A percentile compares a stretch with the other conserved stretches of the same genome.
Evolutionary conservation across 768 basidiomycete species (phyloP).

Genomic region (Amanita pallidorosea): DNA sequence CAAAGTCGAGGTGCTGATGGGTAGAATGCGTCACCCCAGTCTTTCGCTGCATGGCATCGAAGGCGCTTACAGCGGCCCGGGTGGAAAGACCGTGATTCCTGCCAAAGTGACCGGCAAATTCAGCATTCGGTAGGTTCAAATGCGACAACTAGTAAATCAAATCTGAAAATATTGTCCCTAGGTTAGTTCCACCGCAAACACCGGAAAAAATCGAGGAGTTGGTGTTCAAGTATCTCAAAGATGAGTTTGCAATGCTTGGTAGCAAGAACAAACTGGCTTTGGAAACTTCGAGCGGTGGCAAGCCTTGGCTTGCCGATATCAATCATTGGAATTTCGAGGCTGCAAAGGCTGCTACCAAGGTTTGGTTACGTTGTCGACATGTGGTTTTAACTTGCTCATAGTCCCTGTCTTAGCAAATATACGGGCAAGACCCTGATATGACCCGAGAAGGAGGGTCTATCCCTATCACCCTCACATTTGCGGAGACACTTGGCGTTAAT

Average conservation of each 20-base stretch:
- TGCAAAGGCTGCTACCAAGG: slow-evolving; percentile 77
- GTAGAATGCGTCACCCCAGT: slow-evolving; percentile 83
- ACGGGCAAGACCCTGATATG: slow-evolving; percentile 66
- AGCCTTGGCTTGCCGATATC: slow-evolving; percentile 79
- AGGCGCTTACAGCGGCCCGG: slow-evolving; percentile 80
- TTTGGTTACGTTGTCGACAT: slow-evolving; percentile 11
- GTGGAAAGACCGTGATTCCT: slow-evolving; percentile 91
- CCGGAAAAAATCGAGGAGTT: slow-evolving; percentile 64
- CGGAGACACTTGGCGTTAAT: slow-evolving; percentile 78
- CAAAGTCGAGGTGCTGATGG: slow-evolving; percentile 79
- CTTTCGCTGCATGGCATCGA: slow-evolving; percentile 93
- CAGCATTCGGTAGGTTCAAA: slow-evolving; percentile 67
- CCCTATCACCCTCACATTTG: slow-evolving; percentile 89
- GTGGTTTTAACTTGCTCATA: slow-evolving; percentile 15
- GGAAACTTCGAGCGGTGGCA: slow-evolving; percentile 75
- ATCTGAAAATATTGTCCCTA: slow-evolving; percentile 13
- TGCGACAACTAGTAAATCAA: too few species aligned
- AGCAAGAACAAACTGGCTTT: slow-evolving; percentile 74
- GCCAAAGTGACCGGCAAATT: slow-evolving; percentile 86
- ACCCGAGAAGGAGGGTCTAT: slow-evolving; percentile 93
- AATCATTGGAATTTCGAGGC: slow-evolving; percentile 94
- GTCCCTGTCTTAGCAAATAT: slow-evolving; percentile 33
- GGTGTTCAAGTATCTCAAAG: slow-evolving; percentile 57
- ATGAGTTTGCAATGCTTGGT: slow-evolving; percentile 77
- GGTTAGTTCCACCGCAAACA: slow-evolving; percentile 80